A percentile compares a stretch with the other conserved stretches of the same genome.
These are phyloP conservation scores for Hyphopichia buzzinii DNA, from an alignment of 1,139 yeast genomes.

Conservation along the genomic window DNA sequence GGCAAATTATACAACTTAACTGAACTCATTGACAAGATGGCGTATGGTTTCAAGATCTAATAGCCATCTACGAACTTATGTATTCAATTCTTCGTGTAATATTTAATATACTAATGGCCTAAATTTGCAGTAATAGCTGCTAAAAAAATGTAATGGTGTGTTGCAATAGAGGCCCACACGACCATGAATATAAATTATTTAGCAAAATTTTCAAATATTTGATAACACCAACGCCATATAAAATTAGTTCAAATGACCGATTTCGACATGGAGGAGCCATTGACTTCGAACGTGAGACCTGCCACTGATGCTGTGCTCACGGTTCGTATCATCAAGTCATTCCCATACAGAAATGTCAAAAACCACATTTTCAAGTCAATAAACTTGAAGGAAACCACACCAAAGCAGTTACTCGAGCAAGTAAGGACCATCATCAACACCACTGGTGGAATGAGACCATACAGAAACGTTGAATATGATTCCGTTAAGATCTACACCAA, in stretches of 20 bases:
- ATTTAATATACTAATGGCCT: background rate
- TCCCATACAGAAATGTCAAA: slow-evolving; percentile 87
- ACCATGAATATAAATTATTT: background rate
- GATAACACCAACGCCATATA: too few relatives aligned
- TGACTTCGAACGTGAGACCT: slow-evolving; percentile 68
- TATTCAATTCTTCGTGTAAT: background rate
- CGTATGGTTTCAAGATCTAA: slow-evolving; percentile 20
- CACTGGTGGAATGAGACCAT: slow-evolving; percentile 76
- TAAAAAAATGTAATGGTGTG: background rate
- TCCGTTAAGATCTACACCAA: slow-evolving; percentile 84
- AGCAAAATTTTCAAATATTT: background rate
- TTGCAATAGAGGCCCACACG: background rate
- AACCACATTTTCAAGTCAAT: slow-evolving; percentile 72
- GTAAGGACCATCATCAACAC: slow-evolving; percentile 52
- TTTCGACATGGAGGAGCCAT: slow-evolving; percentile 48
- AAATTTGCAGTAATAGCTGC: background rate
- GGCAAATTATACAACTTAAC: slow-evolving; percentile 28
- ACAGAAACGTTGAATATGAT: slow-evolving; percentile 73
- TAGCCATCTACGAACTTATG: background rate
- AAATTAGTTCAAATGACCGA: too few relatives aligned
- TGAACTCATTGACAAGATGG: slow-evolving; percentile 21
- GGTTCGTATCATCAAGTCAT: slow-evolving; percentile 82
- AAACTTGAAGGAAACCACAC: slow-evolving; percentile 70
- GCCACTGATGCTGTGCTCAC: slow-evolving; percentile 73
- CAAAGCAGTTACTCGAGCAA: slow-evolving; percentile 54